Conservation (phyloP, 495 filamentous ascomycete genomes). For the Penicillium paxilli region DNA sequence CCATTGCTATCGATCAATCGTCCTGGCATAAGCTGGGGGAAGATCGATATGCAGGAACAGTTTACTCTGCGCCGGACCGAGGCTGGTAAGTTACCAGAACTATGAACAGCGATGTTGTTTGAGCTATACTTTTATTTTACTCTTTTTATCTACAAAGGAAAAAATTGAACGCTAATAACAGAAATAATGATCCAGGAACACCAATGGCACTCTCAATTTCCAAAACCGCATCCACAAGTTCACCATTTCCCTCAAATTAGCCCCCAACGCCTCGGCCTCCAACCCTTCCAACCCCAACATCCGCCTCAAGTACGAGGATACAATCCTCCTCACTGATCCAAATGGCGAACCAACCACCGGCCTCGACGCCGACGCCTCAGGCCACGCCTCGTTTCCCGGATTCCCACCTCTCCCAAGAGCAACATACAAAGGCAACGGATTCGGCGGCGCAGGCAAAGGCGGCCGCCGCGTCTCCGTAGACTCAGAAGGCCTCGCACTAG, state of each 20-base stretch:
- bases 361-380: slow-evolving; percentile 63
- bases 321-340: slow-evolving; percentile 66
- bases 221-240: slow-evolving; percentile 75
- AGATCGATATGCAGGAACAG: slow-evolving; percentile 60
- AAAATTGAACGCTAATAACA: too few species aligned
- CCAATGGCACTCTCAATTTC: slow-evolving; percentile 73
- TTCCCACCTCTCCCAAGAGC: slow-evolving; percentile 67
- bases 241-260: slow-evolving; percentile 57
- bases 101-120: too few species aligned
- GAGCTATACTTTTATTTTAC: too few species aligned
- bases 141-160: too few species aligned
- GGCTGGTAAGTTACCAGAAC: slow-evolving; percentile 70
- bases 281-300: slow-evolving; percentile 66
- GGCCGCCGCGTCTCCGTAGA: slow-evolving; percentile 65
- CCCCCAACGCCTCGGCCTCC: slow-evolving; percentile 49
- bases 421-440: slow-evolving; percentile 73
- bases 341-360: slow-evolving; percentile 69
- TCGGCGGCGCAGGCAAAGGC: slow-evolving; percentile 60
- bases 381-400: slow-evolving; percentile 52
- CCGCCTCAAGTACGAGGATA: slow-evolving; percentile 62
- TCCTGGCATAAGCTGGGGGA: slow-evolving; percentile 60
- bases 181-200: slow-evolving; percentile 47
- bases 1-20: slow-evolving; percentile 61
- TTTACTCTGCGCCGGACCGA: slow-evolving; percentile 70
- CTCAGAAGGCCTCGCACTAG: slow-evolving; percentile 69